Evolutionary conservation across 352 stramenopile genomes (phyloP), one percentile per base, ranked within the genome.

Genomic region (Phytophthora pini): DNA sequence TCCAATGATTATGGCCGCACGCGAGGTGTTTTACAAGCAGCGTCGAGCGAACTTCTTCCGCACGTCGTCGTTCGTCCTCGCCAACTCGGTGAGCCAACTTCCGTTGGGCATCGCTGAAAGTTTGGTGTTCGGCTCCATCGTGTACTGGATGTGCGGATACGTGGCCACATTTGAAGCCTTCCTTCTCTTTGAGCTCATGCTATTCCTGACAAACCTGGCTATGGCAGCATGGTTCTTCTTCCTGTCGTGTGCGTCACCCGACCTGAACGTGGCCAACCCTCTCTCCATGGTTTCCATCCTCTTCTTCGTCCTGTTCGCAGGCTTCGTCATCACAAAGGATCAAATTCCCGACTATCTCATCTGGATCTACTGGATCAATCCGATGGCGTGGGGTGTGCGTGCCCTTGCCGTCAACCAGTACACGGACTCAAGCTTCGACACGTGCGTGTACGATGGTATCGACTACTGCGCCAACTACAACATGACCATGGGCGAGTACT

Each of bases 111-210:
- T 83, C 0, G 53, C 75, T n/a, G 88, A 95, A 64, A 76, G 66
- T 11, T 17, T 91, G 1, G 49, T 93, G 20, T 95, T 95, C 67
- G 89, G 85, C 8, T 83, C 76, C 1, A 70, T 96, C 40, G 45
- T 95, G 2, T 96, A 96, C 63, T 95, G 82, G 74, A 90, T 95
- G 71, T 87, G 90, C 41, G 89, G 87, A 4, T 81, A 65, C 32
- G 58, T 71, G 8, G 20, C 43, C 2, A 56, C 63, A 1, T 45
- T 61, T 2, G n/a, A 31, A 5, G 41, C 54, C 0, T 90, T 72
- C 59, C 6, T 89, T 0, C 50, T 84, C 7, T 90, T 79, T 53
- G 22, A 71, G 26, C 2, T 79, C 5, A 39, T 80, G 6, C 44
- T 87, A 0, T 40, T 84, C 39, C 5, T 83, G 22, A 56, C 53